Base-by-base conservation (phyloP, 2,329 filamentous ascomycete species). In the Colletotrichum tabaci region DNA sequence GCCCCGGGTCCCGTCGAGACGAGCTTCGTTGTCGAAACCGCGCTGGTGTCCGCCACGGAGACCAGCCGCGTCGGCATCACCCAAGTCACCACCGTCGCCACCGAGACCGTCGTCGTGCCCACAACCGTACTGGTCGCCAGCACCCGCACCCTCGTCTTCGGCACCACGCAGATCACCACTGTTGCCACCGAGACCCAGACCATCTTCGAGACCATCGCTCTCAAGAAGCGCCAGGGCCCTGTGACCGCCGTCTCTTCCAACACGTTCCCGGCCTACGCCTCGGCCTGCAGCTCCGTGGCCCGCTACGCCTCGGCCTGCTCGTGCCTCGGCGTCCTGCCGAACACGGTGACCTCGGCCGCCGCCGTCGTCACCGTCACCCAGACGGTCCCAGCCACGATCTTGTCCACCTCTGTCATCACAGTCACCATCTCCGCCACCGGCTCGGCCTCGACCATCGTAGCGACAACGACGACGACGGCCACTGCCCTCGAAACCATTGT, bases 251-350 rank as follows among this genome's bases (percentile, higher is more conserved):
- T 57, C 35, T 63, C 61, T 1, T n/a, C 52, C 40, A 52, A n/a
- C 42, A 52, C 66, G 13, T 66, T 76, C 50, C 76, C 76, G 6
- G 65, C 62, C 2, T 77, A 77, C 55, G 76, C 76, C 4, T 73
- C 75, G 6, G 73, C 76, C 16, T 78, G 76, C 68, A 72, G 68
- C 44, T 70, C 71, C 38, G 53, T 69, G 26, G 69, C 66, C n/a
- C 61, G 67, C 46, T 78, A 77, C 61, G 73, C 74, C 30, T 77
- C 75, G 30, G 76, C 76, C 18, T 78, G 76, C 74, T 74, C 71
- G 7, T 78, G 76, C 68, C 56, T 77, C 50, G 76, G 76, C 16
- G 72, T 77, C n/a, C 49, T 57, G 7, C 69, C 71, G 15, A 64
- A 23, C 53, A 77, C 76, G 9, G 74, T 62, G 49, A 77, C 76